Conservation (phyloP, 495 filamentous ascomycete species). For the Tuber microsphaerosporum region DNA sequence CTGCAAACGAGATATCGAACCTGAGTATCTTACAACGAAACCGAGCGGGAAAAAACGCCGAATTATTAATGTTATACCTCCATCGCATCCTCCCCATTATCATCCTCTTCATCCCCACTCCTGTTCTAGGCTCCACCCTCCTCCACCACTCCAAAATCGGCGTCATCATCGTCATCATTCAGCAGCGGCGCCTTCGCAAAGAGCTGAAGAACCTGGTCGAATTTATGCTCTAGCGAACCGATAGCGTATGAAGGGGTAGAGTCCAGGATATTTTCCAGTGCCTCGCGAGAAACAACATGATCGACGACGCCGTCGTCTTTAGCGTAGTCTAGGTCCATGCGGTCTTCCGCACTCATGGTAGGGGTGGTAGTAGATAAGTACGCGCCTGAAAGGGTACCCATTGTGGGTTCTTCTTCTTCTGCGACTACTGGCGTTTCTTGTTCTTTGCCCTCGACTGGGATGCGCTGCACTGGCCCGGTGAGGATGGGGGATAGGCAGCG, state of each 20-base stretch:
- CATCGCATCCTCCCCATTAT: slow-evolving; percentile 16
- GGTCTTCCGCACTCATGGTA: not conserved
- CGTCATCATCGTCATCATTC: slow-evolving; percentile 13
- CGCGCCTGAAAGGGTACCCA: slow-evolving; percentile 19
- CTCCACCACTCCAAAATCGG: not conserved
- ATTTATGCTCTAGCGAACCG: slow-evolving; percentile 25
- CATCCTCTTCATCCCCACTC: slow-evolving; percentile 11
- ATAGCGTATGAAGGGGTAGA: slow-evolving; percentile 23
- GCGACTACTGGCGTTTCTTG: not conserved
- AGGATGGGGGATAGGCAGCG: slow-evolving; percentile 33
- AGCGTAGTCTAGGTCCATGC: slow-evolving; percentile 7
- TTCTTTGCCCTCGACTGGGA: slow-evolving; percentile 4
- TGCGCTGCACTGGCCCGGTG: slow-evolving; percentile 22
- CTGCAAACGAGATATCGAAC: slow-evolving; percentile 1
- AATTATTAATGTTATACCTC: slow-evolving; percentile 9
- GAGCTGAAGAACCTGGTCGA: slow-evolving; percentile 32
- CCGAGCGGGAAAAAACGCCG: slow-evolving; percentile 6
- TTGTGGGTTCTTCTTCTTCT: not conserved
- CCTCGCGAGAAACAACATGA: slow-evolving; percentile 29
- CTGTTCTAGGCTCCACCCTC: not conserved
- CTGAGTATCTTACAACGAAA: slow-evolving; percentile 29
- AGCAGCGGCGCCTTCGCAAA: slow-evolving; percentile 35
- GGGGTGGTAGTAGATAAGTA: slow-evolving; percentile 16
- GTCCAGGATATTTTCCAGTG: slow-evolving; percentile 35
- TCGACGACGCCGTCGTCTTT: slow-evolving; percentile 29